These are phyloP conservation scores for Suhomyces kilbournensis DNA, from an alignment of 805 yeast genomes.

Conservation along the genomic window DNA sequence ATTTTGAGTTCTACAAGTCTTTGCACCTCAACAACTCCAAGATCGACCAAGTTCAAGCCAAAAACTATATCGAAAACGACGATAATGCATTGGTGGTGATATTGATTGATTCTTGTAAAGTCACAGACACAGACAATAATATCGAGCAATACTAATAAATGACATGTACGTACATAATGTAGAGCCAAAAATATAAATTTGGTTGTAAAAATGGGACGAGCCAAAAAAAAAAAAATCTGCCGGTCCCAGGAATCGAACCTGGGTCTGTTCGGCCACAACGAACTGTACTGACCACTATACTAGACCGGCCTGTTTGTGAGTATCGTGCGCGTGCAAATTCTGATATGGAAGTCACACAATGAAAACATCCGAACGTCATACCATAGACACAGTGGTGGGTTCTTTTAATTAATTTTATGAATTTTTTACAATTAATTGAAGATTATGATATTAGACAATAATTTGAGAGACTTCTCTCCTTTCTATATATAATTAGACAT, in stretches of 20 bases:
- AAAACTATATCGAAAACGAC: conserved; percentile 45
- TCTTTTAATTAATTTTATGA: too few relatives aligned
- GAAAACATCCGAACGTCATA: not conserved
- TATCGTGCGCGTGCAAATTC: not conserved
- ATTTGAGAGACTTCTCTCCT: too few relatives aligned
- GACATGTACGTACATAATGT: not conserved
- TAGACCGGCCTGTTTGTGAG: conserved; percentile 10
- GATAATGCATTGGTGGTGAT: conserved; percentile 66
- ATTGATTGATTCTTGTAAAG: conserved; percentile 63
- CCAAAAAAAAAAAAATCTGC: conserved; percentile 6
- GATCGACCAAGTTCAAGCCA: conserved; percentile 65
- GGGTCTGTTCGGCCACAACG: conserved; percentile 18
- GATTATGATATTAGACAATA: too few relatives aligned
- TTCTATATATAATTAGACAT: too few relatives aligned
- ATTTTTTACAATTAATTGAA: too few relatives aligned
- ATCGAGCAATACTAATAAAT: conserved; percentile 31
- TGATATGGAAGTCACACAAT: not conserved
- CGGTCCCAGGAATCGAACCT: conserved; percentile 19
- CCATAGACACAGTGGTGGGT: too few relatives aligned
- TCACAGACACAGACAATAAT: conserved; percentile 75
- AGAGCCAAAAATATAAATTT: not conserved
- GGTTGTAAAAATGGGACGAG: not conserved
- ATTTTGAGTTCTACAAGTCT: conserved; percentile 58
- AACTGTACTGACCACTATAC: conserved; percentile 18
- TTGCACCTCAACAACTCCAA: conserved; percentile 62